Base-by-base conservation (phyloP, 495 filamentous ascomycete species). In the Annulohypoxylon bovei region DNA sequence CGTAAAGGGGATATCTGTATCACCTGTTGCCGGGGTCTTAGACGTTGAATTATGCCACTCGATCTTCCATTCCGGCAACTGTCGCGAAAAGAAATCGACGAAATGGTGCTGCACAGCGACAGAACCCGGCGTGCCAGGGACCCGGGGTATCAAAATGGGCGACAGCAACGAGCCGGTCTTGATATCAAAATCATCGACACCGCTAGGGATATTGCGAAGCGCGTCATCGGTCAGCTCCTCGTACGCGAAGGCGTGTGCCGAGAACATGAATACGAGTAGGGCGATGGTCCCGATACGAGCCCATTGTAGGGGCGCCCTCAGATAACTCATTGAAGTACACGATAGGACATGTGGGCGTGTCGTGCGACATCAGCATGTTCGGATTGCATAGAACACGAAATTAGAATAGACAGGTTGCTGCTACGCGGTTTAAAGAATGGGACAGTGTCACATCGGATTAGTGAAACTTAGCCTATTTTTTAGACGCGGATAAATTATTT, bases 31-130 rank as follows among this genome's bases (percentile, higher is more conserved):
- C 0, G 94, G 93, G 0, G 93, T 97, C 57, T 80, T 90, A 6
- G 86, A 82, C 0, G 91, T 93, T 2, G 90, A 93, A 76, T 97
- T 97, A 57, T 97, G 93, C 69, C 91, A 91, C n/a, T 87, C 81
- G 20, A 97, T 77, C 7, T 82, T 83, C 94, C 94, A 98, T 58
- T 86, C 75, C 2, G 93, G 93, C 1, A 98, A 85, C 33, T 85
- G 78, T 14, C 75, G 83, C 6, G 78, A 77, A 78, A 97, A 95
- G 83, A 93, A 97, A 72, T 88, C 75, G 60, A 85, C 86, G 61
- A 98, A 89, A 76, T 97, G 94, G 20, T 86, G 82, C 42, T 94
- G 90, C 6, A 92, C 92, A 0, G 81, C 83, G 12, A 81, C 72
- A 8, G 90, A 91, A 25, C 91, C 91, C 0, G 85, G 80, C 0